These are phyloP conservation scores for Sporothrix phasma DNA, from an alignment of 2,329 filamentous ascomycete genomes.

Conservation along the genomic window DNA sequence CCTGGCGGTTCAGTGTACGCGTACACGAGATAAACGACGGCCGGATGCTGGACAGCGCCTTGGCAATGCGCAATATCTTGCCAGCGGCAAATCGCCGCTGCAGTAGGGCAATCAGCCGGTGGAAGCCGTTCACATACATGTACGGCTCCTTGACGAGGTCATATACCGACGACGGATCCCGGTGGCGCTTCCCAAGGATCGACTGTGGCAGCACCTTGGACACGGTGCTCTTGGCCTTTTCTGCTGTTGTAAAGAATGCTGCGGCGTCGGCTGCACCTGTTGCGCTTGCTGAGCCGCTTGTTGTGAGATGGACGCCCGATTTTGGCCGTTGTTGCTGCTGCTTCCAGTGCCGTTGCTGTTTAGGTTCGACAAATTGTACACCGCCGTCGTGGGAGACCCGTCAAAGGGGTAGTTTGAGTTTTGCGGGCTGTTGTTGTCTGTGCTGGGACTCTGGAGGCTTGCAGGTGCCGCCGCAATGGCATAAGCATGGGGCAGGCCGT, in stretches of 20 bases:
- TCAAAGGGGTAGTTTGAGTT: constrained; percentile 44
- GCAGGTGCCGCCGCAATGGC: constrained; percentile 54
- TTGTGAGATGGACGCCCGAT: constrained; percentile 15
- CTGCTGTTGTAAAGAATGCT: constrained; percentile 22
- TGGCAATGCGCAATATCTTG: constrained; percentile 73
- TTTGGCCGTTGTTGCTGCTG: constrained; percentile 8
- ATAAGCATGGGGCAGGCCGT: constrained; percentile 54
- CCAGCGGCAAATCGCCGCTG: constrained; percentile 67
- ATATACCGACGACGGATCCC: constrained; percentile 79
- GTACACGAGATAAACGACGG: constrained; percentile 90
- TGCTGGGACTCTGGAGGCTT: constrained; percentile 54
- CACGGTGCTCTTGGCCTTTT: constrained; percentile 36
- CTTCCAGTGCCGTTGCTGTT: constrained; percentile 3
- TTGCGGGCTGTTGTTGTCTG: constrained; percentile 54
- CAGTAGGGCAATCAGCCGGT: constrained; percentile 73
- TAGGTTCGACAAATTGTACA: constrained; percentile 20
- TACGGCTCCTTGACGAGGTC: constrained; percentile 85
- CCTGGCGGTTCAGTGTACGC: constrained; percentile 75
- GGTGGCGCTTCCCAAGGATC: constrained; percentile 47
- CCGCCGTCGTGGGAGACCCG: constrained; percentile 39
- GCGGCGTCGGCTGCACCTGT: constrained; percentile 13
- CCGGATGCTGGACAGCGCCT: constrained; percentile 78
- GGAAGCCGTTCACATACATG: constrained; percentile 81
- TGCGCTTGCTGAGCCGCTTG: not conserved
- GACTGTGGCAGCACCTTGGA: constrained; percentile 36